Percentiles rank a stretch among this genome's conserved stretches.
phyloP scores from a whole-genome alignment of 1,284 basidiomycete genomes.

The Trichosporon faecale region DNA sequence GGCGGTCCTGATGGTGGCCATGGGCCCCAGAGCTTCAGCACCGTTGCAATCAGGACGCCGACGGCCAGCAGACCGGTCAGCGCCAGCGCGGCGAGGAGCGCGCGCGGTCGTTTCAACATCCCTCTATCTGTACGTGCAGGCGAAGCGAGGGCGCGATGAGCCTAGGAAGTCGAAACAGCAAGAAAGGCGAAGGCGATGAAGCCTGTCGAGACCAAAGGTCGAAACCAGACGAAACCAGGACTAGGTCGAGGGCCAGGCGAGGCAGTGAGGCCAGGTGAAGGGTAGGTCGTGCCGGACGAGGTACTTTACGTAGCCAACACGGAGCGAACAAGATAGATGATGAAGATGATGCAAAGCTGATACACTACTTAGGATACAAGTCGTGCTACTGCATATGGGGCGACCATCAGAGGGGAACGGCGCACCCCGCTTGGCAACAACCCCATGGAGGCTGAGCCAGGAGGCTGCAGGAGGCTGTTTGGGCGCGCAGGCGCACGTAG shows the following conservation, averaged over 20 bases:
- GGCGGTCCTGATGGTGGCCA: not conserved
- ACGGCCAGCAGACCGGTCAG: not conserved
- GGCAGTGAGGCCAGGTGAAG: not conserved
- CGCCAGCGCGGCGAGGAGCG: not conserved
- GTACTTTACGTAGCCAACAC: not conserved
- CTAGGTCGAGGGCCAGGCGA: not conserved
- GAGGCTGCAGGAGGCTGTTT: not conserved
- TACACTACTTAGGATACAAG: too few relatives aligned
- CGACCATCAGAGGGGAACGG: not conserved
- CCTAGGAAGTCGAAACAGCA: too few relatives aligned
- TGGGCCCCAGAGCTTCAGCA: constrained; percentile 5
- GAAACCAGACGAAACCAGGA: not conserved
- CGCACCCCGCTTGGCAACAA: not conserved
- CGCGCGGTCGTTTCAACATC: constrained; percentile 1
- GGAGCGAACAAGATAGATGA: not conserved
- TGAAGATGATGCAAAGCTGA: not conserved
- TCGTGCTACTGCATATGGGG: not conserved
- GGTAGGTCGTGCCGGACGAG: not conserved
- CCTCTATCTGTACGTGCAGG: not conserved
- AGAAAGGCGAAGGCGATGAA: too few relatives aligned
- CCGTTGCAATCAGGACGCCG: not conserved
- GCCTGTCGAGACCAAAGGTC: too few relatives aligned
- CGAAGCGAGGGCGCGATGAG: too few relatives aligned
- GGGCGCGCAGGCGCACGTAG: not conserved
- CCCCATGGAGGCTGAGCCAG: not conserved